Percentiles rank a stretch among this genome's conserved stretches.
Evolutionary conservation across 371 early-diverging fungal genomes (phyloP).

Genomic region (Haplosporangium sp.): DNA sequence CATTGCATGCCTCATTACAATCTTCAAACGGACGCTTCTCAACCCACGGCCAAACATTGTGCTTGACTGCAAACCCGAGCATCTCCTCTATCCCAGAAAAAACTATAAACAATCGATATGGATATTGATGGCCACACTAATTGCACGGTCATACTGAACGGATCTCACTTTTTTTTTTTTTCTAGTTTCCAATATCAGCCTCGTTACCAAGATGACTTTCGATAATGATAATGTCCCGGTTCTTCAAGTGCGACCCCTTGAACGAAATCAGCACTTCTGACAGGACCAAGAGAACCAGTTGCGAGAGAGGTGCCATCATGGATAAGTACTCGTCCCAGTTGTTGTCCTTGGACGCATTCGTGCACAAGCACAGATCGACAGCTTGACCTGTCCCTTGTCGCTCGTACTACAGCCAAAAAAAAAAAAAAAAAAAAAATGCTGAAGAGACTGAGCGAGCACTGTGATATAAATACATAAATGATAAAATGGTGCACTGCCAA

Average conservation of each 20-base stretch:
- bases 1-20: slow-evolving; percentile 58
- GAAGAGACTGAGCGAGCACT: too few relatives aligned
- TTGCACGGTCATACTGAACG: neutral
- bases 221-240: slow-evolving; percentile 60
- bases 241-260: slow-evolving; percentile 57
- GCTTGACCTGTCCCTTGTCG: slow-evolving; percentile 35
- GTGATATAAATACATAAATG: too few relatives aligned
- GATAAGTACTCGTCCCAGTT: slow-evolving; percentile 58
- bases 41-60: slow-evolving; percentile 71
- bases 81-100: slow-evolving; percentile 56
- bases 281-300: slow-evolving; percentile 68
- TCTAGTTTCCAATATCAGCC: slow-evolving; percentile 52
- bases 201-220: slow-evolving; percentile 78
- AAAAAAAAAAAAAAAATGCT: neutral
- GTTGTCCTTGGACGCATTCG: slow-evolving; percentile 61
- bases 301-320: slow-evolving; percentile 6
- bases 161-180: neutral
- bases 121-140: neutral
- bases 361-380: slow-evolving; percentile 67
- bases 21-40: slow-evolving; percentile 68
- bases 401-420: slow-evolving; percentile 2
- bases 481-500: too few relatives aligned
- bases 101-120: neutral
- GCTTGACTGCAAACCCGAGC: slow-evolving; percentile 76
- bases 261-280: slow-evolving; percentile 69